Base-by-base conservation (phyloP, 78 protist species). In the Dictyostelium purpureum region DNA sequence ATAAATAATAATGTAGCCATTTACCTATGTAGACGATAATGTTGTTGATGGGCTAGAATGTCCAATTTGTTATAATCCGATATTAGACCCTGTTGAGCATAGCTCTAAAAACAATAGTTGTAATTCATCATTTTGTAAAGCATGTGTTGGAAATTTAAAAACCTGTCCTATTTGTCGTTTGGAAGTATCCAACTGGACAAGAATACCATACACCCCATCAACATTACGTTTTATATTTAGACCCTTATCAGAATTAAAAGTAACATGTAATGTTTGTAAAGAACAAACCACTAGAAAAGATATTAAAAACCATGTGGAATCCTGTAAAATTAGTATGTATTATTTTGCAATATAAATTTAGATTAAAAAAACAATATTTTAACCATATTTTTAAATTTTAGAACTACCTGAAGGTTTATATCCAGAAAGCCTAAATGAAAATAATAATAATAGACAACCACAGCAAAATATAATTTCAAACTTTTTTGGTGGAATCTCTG, bases 31-130 rank as follows among this genome's bases (percentile, higher is more conserved):
- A 43, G 81, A 73, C 31, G 54, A 47, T 4, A 21, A 6, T 3
- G 45, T 54, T 14, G 12, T 67, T 37, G 91, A 85, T 71, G 73
- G 63, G 33, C 57, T 85, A 5, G 79, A 85, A 56, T 85, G 91
- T 73, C 74, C 79, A 21, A 85, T 85, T 73, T 85, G 91, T 47
- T 85, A 85, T 73, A 59, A 49, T 6, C 91, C 91, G 10, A n/a
- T 85, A 24, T 45, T 85, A 2, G 91, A 85, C 26, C 91, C 91
- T 19, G 91, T 85, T 21, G 91, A 85, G 37, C 91, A 85, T 74
- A 21, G 5, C 18, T 59, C 91, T 26, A n/a, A 40, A 26, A 70
- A 85, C 7, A 65, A 75, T 31, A 45, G 37, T 1, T 85, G 91
- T 16, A 59, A 35, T 28, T 79, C 76, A 28, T 24, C 52, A 24